phyloP scores from a whole-genome alignment of 306 rosid species.

The Prunus davidiana region DNA sequence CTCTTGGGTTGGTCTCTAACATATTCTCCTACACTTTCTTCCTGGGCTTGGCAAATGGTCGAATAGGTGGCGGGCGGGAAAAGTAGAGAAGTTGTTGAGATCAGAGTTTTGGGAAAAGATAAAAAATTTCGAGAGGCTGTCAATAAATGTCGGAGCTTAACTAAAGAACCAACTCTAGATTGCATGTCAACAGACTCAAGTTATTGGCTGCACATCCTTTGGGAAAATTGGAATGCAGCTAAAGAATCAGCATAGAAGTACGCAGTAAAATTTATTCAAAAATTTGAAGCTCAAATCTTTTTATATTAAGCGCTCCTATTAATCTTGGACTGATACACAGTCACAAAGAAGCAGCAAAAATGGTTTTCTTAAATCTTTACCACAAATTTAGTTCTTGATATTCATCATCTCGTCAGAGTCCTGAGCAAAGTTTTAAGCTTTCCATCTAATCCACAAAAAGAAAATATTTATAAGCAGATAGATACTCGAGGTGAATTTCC shows the following conservation, averaged over 20 bases:
- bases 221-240: background rate
- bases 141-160: constrained; percentile 43
- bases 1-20: constrained; percentile 6
- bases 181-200: constrained; percentile 21
- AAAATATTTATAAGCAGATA: background rate
- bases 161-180: constrained; percentile 10
- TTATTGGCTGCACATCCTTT: background rate
- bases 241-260: background rate
- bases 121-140: constrained; percentile 15
- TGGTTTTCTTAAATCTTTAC: background rate
- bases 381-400: background rate
- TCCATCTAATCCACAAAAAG: background rate
- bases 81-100: constrained; percentile 5
- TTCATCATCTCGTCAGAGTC: background rate
- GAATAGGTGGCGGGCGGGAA: constrained; percentile 49
- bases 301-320: background rate
- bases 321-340: background rate
- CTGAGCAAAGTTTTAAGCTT: background rate
- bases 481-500: background rate
- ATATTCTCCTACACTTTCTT: constrained; percentile 20
- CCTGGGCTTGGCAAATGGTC: constrained; percentile 42
- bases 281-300: background rate
- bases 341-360: background rate
- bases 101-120: background rate
- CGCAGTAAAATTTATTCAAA: background rate